Evolutionary conservation across 1,139 yeast species (phyloP).

Genomic region (Spathaspora sp.): DNA sequence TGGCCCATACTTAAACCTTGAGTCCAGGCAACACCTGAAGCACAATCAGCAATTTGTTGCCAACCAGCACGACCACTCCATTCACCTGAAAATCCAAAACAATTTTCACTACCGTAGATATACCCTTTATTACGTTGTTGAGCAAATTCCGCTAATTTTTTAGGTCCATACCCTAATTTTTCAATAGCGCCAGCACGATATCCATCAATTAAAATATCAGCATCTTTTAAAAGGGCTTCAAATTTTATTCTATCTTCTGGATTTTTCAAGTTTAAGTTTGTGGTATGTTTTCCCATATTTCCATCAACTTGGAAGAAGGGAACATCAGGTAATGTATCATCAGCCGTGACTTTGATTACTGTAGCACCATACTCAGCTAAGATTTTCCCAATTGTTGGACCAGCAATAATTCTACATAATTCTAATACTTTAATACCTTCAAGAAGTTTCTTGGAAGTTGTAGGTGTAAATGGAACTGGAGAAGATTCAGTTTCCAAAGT

Average conservation of each 20-base stretch:
- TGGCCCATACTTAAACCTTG: constrained; percentile 29
- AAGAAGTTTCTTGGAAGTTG: constrained; percentile 17
- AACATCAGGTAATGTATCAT: constrained; percentile 25
- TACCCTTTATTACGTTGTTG: constrained; percentile 27
- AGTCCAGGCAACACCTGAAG: constrained; percentile 31
- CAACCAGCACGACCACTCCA: constrained; percentile 33
- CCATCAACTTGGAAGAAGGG: constrained; percentile 33
- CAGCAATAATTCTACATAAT: constrained; percentile 32
- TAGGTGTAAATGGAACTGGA: constrained; percentile 21
- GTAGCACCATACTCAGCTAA: constrained; percentile 34
- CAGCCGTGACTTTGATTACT: constrained; percentile 28
- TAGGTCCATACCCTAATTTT: constrained; percentile 28
- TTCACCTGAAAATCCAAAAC: constrained; percentile 31
- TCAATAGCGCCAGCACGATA: constrained; percentile 28
- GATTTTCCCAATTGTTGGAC: constrained; percentile 29
- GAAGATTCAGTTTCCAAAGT: constrained; percentile 22
- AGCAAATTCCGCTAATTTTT: constrained; percentile 21
- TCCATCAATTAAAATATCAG: constrained; percentile 31
- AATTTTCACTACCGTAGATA: constrained; percentile 31
- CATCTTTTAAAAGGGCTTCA: constrained; percentile 25
- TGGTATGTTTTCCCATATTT: constrained; percentile 31
- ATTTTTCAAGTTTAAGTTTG: constrained; percentile 25
- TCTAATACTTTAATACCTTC: constrained; percentile 31
- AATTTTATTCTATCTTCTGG: constrained; percentile 21
- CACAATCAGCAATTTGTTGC: constrained; percentile 37